Conservation (phyloP, 23 red algal genomes). For the Gracilaria vermiculophylla region DNA sequence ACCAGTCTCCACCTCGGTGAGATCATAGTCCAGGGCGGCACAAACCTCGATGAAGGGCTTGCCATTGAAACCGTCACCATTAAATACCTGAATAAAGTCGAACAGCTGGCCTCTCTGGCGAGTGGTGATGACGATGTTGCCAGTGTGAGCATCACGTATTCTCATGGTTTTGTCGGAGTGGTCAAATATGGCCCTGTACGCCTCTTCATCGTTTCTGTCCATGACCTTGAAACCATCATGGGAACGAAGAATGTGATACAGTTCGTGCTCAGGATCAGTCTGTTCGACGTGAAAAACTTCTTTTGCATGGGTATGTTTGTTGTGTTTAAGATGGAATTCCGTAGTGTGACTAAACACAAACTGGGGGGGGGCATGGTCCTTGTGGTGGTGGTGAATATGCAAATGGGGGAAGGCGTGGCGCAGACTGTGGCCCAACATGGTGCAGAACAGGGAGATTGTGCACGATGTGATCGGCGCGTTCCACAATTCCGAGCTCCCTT, state of each 20-base stretch:
- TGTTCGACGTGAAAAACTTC: slow-evolving; percentile 7
- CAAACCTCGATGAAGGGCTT: slow-evolving; percentile 23
- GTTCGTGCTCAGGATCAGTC: not conserved
- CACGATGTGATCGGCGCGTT: too few species aligned
- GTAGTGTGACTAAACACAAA: slow-evolving; percentile 5
- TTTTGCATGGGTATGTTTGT: slow-evolving; percentile 24
- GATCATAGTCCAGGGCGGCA: not conserved
- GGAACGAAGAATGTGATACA: slow-evolving; percentile 15
- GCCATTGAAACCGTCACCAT: slow-evolving; percentile 16
- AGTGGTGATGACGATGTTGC: not conserved
- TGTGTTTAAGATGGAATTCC: not conserved
- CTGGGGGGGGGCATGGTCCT: not conserved
- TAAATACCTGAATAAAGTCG: not conserved
- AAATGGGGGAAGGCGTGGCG: slow-evolving; percentile 8
- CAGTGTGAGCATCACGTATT: slow-evolving; percentile 16
- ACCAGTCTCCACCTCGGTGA: not conserved
- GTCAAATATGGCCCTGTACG: not conserved
- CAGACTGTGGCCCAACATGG: not conserved
- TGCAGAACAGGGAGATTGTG: not conserved
- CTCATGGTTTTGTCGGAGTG: slow-evolving; percentile 3
- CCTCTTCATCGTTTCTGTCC: slow-evolving; percentile 5
- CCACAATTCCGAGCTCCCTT: too few species aligned
- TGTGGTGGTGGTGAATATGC: not conserved
- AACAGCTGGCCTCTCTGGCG: slow-evolving; percentile 10
- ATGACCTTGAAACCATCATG: slow-evolving; percentile 16